phyloP scores from a whole-genome alignment of 2,329 filamentous ascomycete genomes.

The Aspergillus uvarum region DNA sequence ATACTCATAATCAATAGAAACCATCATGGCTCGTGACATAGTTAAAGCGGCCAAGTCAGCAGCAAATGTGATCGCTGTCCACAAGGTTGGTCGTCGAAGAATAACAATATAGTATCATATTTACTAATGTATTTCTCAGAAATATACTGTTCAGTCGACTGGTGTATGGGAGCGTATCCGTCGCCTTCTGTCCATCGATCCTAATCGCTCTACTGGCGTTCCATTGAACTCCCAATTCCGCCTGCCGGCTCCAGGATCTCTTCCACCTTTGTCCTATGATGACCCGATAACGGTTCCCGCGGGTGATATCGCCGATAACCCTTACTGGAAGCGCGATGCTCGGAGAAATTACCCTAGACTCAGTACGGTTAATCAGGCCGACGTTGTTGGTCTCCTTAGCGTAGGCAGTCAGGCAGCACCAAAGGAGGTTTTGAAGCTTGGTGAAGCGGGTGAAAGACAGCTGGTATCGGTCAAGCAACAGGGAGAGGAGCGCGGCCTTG shows the following conservation, averaged over 20 bases:
- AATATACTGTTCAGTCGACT: conserved; percentile 89
- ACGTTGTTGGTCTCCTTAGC: conserved; percentile 79
- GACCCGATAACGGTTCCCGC: conserved; percentile 83
- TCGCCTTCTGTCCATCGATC: conserved; percentile 74
- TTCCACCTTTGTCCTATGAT: conserved; percentile 70
- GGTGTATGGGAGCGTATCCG: conserved; percentile 87
- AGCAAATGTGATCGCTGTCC: conserved; percentile 37
- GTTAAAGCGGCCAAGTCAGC: conserved; percentile 42
- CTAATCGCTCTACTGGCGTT: conserved; percentile 84
- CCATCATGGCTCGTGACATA: conserved; percentile 38
- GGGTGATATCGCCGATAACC: conserved; percentile 83
- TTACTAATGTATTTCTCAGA: conserved; percentile 54
- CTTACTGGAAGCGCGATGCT: conserved; percentile 92
- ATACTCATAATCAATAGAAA: conserved; percentile 22
- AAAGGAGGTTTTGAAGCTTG: conserved; percentile 71
- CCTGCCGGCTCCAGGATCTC: conserved; percentile 73
- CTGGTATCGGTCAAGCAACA: conserved; percentile 75
- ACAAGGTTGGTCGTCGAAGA: conserved; percentile 31
- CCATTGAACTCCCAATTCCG: conserved; percentile 92
- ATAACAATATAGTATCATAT: background rate
- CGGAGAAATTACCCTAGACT: conserved; percentile 79
- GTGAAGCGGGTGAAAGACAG: conserved; percentile 69
- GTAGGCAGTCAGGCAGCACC: conserved; percentile 80
- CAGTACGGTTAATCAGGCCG: conserved; percentile 77
- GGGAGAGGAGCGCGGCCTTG: conserved; percentile 69